Base-by-base conservation (phyloP, 257 asterid species). In the Ajuga chamaepitys region DNA sequence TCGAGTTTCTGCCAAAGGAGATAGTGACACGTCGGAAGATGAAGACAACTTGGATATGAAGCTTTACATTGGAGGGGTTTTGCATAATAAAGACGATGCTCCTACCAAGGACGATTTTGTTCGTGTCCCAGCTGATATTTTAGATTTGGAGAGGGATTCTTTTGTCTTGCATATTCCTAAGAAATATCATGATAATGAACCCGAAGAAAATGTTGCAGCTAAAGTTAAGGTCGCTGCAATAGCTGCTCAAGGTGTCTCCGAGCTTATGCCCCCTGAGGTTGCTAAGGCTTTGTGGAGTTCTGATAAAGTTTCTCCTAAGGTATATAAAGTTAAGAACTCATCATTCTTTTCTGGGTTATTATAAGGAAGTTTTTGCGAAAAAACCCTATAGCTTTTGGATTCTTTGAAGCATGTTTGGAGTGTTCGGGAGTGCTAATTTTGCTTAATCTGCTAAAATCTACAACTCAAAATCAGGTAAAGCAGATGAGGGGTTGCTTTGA, bases 221-320 rank as follows among this genome's bases (percentile, higher is more conserved):
- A 82, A 75, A 32, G 81, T 73, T 69, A 80, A 77, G 62, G 75
- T 79, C 68, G 91, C 88, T 45, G 81, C 89, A 58, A 62, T 74
- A 51, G 88, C 88, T 70, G 85, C 95, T 58, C 86, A 84, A 75
- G 81, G 87, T 62, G 72, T 89, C 73, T 84, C 95, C 25, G 91
- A 89, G 68, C 90, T 93, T 58, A 86, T 93, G 96, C 99, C 99
- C 68, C 91, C 95, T 64, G 97, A 90, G 20, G 91, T 93, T 70
- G 97, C 96, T 45, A 88, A 83, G 79, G 95, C 95, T 12, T 86
- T 89, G 73, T 82, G 79, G 95, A 68, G 67, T 74, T 82, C 95
- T 13, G 87, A 82, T 61, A 89, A 87, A 74, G 80, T 79, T 68
- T 85, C 96, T 71, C 73, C 93, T 3, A 89, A 93, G 95, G 95